Evolutionary conservation across 345 rosid genomes (phyloP).

Genomic region (Citrus australasica): DNA sequence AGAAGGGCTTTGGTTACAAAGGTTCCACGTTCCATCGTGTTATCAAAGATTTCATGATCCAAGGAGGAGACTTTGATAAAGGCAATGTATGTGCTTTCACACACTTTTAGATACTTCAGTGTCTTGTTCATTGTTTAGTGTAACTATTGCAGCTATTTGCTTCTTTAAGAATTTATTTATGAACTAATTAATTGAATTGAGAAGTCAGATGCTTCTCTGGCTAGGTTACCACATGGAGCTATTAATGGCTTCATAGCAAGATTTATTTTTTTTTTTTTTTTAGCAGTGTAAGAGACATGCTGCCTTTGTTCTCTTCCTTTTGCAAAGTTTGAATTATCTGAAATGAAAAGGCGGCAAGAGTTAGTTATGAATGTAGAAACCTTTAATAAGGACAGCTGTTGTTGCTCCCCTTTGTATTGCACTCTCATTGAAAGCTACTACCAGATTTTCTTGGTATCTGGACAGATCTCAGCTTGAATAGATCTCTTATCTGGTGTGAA

Average conservation of each 20-base stretch:
- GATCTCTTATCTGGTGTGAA: background rate
- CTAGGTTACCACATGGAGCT: background rate
- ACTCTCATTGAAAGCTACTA: background rate
- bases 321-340: background rate
- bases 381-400: background rate
- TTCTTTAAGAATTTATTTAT: background rate
- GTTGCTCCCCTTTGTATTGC: background rate
- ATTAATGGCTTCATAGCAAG: background rate
- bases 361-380: background rate
- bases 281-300: background rate
- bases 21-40: slow-evolving; percentile 84
- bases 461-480: background rate
- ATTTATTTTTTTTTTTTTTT: background rate
- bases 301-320: background rate
- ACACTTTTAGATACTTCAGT: background rate
- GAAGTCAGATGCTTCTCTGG: background rate
- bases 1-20: slow-evolving; percentile 95
- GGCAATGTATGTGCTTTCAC: slow-evolving; percentile 72
- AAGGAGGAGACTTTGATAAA: slow-evolving; percentile 97
- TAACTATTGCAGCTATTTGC: background rate
- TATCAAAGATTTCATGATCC: slow-evolving; percentile 97
- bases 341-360: slow-evolving; percentile 2
- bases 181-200: background rate
- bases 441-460: background rate
- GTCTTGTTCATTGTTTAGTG: background rate